Percentiles rank a stretch among this genome's conserved stretches.
Conservation (phyloP, 371 early-diverging fungal species). For the Haplosporangium sp. region DNA sequence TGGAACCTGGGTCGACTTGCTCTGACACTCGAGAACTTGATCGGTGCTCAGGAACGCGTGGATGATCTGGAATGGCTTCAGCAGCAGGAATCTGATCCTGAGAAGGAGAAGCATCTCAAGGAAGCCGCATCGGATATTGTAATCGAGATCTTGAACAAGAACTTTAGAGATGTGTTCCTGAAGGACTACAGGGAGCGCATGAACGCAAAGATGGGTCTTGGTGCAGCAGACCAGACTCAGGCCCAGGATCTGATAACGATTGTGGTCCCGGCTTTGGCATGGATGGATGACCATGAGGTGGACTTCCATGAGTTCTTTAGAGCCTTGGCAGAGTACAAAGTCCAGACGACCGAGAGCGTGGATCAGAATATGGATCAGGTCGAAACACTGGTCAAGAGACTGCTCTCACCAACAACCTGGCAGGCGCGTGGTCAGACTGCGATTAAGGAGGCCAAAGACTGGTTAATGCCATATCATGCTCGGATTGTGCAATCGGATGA, state of each 20-base stretch:
- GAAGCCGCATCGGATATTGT: conserved; percentile 57
- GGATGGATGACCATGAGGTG: conserved; percentile 54
- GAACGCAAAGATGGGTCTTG: conserved; percentile 51
- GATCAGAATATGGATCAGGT: conserved; percentile 29
- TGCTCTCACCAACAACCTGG: conserved; percentile 24
- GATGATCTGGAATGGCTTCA: conserved; percentile 50
- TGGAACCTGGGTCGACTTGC: conserved; percentile 87
- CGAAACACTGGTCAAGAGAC: conserved; percentile 25
- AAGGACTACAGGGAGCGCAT: conserved; percentile 44
- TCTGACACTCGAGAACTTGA: conserved; percentile 72
- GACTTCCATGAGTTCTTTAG: conserved; percentile 50
- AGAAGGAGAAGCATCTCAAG: conserved; percentile 52
- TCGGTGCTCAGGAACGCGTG: conserved; percentile 67
- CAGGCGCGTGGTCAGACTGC: conserved; percentile 30
- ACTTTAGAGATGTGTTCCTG: conserved; percentile 52
- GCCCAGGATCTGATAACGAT: conserved; percentile 32
- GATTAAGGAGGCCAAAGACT: conserved; percentile 41
- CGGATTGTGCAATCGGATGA: conserved; percentile 58
- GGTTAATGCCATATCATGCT: conserved; percentile 63
- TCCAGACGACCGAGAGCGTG: conserved; percentile 8
- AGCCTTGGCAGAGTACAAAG: conserved; percentile 40
- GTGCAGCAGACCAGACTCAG: conserved; percentile 13
- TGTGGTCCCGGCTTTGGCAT: conserved; percentile 35
- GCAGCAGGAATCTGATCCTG: conserved; percentile 30
- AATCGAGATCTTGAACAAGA: conserved; percentile 48